phyloP scores from a whole-genome alignment of 2,329 filamentous ascomycete species.

The Diaporthe amygdali region DNA sequence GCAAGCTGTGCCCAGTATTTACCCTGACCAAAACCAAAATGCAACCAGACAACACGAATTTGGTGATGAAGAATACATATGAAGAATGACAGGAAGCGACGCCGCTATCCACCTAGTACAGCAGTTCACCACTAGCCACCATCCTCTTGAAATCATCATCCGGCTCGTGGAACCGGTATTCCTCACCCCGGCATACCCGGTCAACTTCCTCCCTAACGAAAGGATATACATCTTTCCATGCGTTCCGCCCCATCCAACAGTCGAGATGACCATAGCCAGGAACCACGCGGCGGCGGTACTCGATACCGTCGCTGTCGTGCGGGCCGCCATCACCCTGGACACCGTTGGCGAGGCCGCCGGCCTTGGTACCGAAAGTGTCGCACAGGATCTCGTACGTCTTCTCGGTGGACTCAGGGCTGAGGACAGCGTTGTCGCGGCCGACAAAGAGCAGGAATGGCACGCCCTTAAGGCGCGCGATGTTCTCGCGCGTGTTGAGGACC shows the following conservation, averaged over 20 bases:
- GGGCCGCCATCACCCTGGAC: conserved; percentile 23
- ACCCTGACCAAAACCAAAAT: neutral
- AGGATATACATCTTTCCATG: conserved; percentile 65
- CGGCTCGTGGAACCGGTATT: conserved; percentile 49
- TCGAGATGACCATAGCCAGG: conserved; percentile 66
- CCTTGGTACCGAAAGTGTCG: conserved; percentile 51
- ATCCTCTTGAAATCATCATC: conserved; percentile 47
- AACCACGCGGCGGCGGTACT: conserved; percentile 58
- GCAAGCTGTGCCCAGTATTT: neutral
- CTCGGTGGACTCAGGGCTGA: conserved; percentile 58
- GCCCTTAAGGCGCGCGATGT: conserved; percentile 54
- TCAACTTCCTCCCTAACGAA: conserved; percentile 60
- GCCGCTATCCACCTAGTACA: conserved; percentile 34
- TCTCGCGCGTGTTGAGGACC: conserved; percentile 53
- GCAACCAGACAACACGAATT: neutral
- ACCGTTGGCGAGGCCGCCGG: conserved; percentile 27
- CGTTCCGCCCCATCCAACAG: conserved; percentile 66
- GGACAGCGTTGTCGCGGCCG: conserved; percentile 61
- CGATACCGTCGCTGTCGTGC: conserved; percentile 36
- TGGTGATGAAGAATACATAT: neutral
- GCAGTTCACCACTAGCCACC: conserved; percentile 45
- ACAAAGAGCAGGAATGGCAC: conserved; percentile 63
- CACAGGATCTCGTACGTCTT: conserved; percentile 58
- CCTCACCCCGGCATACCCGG: conserved; percentile 50
- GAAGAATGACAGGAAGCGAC: neutral